A percentile compares a stretch with the other conserved stretches of the same genome.
Conservation (phyloP, 352 stramenopile genomes). For the Phytophthora kernoviae region DNA sequence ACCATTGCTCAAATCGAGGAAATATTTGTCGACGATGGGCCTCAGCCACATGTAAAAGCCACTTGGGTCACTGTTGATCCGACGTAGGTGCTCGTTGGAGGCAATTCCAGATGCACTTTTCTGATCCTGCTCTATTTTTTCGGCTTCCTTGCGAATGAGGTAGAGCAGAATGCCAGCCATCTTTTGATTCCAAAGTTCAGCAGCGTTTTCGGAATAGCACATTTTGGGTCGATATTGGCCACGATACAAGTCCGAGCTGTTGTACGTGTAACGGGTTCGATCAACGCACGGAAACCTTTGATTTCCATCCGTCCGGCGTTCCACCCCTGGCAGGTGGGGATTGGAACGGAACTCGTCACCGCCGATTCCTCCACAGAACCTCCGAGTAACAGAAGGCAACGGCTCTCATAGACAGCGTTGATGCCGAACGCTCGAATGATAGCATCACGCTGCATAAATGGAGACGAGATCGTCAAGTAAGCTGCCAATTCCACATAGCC, state of each 20-base stretch:
- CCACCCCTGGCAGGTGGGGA: slow-evolving; percentile 70
- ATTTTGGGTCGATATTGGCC: slow-evolving; percentile 81
- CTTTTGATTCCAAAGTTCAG: slow-evolving; percentile 89
- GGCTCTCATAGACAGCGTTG: slow-evolving; percentile 80
- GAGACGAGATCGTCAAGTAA: slow-evolving; percentile 77
- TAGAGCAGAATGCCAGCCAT: slow-evolving; percentile 78
- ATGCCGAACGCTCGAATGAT: slow-evolving; percentile 76
- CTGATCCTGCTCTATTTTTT: slow-evolving; percentile 75
- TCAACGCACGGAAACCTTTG: slow-evolving; percentile 71
- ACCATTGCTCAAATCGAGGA: slow-evolving; percentile 48
- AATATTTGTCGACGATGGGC: slow-evolving; percentile 71
- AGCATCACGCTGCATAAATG: slow-evolving; percentile 71
- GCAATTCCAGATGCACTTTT: slow-evolving; percentile 30
- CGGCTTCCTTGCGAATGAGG: slow-evolving; percentile 74
- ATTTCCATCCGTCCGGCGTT: slow-evolving; percentile 77
- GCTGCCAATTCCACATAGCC: slow-evolving; percentile 61
- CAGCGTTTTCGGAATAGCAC: slow-evolving; percentile 65
- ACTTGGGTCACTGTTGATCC: slow-evolving; percentile 71
- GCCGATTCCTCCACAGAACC: slow-evolving; percentile 50
- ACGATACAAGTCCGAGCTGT: slow-evolving; percentile 78
- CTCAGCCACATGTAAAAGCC: slow-evolving; percentile 78
- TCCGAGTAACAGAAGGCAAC: slow-evolving; percentile 71
- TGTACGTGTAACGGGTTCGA: slow-evolving; percentile 74
- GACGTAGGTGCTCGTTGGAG: slow-evolving; percentile 58
- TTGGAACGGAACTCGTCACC: slow-evolving; percentile 34